phyloP scores from a whole-genome alignment of 2,329 filamentous ascomycete genomes.

The Aspergillus sp. region DNA sequence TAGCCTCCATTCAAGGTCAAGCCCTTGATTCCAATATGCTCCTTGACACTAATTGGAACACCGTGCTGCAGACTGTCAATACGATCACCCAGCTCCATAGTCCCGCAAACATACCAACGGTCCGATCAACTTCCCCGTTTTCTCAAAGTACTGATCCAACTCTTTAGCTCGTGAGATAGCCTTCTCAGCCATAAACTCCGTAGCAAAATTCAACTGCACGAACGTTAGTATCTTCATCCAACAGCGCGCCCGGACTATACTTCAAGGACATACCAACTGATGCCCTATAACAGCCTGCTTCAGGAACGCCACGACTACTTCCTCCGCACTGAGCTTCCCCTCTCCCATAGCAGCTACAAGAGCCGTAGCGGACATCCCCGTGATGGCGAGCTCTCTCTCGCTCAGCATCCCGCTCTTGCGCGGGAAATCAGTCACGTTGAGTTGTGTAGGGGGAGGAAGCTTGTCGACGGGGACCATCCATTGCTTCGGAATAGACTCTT shows the following conservation, averaged over 20 bases:
- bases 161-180: slow-evolving; percentile 39
- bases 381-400: slow-evolving; percentile 56
- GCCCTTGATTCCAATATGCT: slow-evolving; percentile 64
- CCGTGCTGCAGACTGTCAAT: slow-evolving; percentile 45
- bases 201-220: slow-evolving; percentile 41
- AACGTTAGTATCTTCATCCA: background rate
- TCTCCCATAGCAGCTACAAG: slow-evolving; percentile 34
- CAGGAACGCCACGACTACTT: slow-evolving; percentile 38
- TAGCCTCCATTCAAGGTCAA: slow-evolving; percentile 42
- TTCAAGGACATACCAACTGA: slow-evolving; percentile 32
- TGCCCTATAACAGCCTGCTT: slow-evolving; percentile 40
- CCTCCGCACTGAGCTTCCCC: slow-evolving; percentile 35
- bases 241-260: too few species aligned
- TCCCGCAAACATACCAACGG: slow-evolving; percentile 38
- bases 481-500: slow-evolving; percentile 40
- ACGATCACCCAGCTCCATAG: background rate
- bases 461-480: slow-evolving; percentile 37
- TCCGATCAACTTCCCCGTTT: slow-evolving; percentile 52
- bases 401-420: slow-evolving; percentile 54
- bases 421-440: slow-evolving; percentile 37
- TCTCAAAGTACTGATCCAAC: slow-evolving; percentile 36
- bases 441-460: slow-evolving; percentile 33
- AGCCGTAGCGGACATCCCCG: slow-evolving; percentile 46
- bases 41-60: slow-evolving; percentile 63
- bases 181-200: slow-evolving; percentile 43